Percentiles rank a stretch among this genome's conserved stretches.
Conservation (phyloP, 441 rosid genomes). For the Isatis lusitanica region DNA sequence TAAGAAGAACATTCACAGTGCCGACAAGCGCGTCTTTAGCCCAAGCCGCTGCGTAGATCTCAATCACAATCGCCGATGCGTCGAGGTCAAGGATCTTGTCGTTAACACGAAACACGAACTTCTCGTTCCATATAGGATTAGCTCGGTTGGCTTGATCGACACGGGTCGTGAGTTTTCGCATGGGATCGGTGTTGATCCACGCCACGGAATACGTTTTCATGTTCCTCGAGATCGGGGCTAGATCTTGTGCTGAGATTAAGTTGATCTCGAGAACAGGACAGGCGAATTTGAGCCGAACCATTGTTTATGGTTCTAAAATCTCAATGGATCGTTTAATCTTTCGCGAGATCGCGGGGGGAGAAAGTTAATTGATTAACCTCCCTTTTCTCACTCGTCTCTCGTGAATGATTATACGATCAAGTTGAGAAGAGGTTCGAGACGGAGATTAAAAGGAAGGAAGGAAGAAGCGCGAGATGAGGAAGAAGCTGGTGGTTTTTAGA, state of each 20-base stretch:
- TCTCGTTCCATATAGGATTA: conserved; percentile 67
- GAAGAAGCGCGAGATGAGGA: conserved; percentile 32
- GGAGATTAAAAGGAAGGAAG: conserved; percentile 27
- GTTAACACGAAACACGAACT: conserved; percentile 71
- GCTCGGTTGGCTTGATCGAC: conserved; percentile 51
- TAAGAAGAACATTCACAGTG: conserved; percentile 59
- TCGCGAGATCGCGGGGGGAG: conserved; percentile 29
- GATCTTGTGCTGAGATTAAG: conserved; percentile 74
- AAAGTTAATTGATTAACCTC: not conserved
- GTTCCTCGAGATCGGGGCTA: conserved; percentile 63
- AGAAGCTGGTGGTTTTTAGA: conserved; percentile 31
- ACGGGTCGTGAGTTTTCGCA: conserved; percentile 50
- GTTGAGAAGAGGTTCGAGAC: conserved; percentile 12
- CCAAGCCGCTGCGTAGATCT: conserved; percentile 88
- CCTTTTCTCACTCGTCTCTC: conserved; percentile 12
- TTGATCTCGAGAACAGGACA: conserved; percentile 70
- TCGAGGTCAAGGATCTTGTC: conserved; percentile 60
- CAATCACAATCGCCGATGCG: conserved; percentile 61
- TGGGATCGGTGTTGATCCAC: conserved; percentile 53
- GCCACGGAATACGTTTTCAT: conserved; percentile 84
- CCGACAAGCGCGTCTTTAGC: conserved; percentile 74
- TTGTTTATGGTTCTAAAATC: not conserved
- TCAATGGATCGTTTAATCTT: conserved; percentile 24
- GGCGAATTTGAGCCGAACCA: conserved; percentile 40
- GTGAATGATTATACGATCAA: conserved; percentile 19